phyloP scores from a whole-genome alignment of 2,329 filamentous ascomycete species.

The Aspergillus glaucus region DNA sequence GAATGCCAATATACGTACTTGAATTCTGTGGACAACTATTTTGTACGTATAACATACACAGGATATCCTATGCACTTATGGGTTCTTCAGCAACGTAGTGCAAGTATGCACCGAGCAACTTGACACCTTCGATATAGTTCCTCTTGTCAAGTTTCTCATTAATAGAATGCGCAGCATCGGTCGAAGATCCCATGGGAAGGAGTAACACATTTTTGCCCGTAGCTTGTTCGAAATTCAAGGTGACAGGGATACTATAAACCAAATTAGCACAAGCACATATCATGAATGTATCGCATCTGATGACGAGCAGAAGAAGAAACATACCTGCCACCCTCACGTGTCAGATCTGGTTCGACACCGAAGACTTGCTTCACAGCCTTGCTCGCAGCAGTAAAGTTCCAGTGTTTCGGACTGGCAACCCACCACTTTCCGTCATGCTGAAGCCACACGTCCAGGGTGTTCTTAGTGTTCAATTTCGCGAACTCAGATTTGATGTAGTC shows the following conservation, averaged over 20 bases:
- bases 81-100: conserved; percentile 94
- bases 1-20: background rate
- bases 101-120: conserved; percentile 88
- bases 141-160: conserved; percentile 97
- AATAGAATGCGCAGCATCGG: conserved; percentile 92
- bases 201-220: conserved; percentile 96
- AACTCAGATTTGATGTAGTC: conserved; percentile 79
- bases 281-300: conserved; percentile 86
- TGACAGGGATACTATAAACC: conserved; percentile 78
- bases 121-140: conserved; percentile 98
- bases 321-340: conserved; percentile 85
- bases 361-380: conserved; percentile 97
- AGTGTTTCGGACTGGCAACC: conserved; percentile 95
- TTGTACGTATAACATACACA: background rate
- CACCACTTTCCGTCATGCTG: conserved; percentile 98
- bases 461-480: conserved; percentile 84
- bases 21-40: background rate
- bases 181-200: conserved; percentile 94
- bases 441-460: conserved; percentile 72
- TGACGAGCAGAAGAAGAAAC: conserved; percentile 46
- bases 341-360: conserved; percentile 89
- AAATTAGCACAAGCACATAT: conserved; percentile 90
- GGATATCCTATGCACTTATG: conserved; percentile 25
- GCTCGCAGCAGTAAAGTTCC: conserved; percentile 92
- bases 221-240: conserved; percentile 92